A percentile compares a stretch with the other conserved stretches of the same genome.
These are phyloP conservation scores for Teratosphaeria zuluensis DNA, from an alignment of 2,329 filamentous ascomycete genomes.

Conservation along the genomic window DNA sequence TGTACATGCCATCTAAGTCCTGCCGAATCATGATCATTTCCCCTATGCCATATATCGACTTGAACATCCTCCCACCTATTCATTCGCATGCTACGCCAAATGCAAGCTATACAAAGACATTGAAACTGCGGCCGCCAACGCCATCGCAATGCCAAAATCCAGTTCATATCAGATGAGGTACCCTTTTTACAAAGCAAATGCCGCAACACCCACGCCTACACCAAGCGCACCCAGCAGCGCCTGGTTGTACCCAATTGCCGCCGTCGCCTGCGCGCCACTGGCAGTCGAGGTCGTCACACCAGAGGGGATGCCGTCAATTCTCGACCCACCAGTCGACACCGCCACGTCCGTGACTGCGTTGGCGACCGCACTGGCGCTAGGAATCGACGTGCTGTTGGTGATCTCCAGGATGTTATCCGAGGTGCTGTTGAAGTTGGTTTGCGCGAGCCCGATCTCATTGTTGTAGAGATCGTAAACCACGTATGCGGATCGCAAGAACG, in stretches of 20 bases:
- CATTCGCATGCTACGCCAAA: background rate
- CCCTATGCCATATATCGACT: background rate
- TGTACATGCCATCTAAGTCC: background rate
- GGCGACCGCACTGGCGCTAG: conserved; percentile 42
- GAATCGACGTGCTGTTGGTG: conserved; percentile 40
- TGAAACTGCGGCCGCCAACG: background rate
- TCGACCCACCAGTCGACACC: conserved; percentile 35
- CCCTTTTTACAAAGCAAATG: conserved; percentile 15
- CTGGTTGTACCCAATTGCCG: conserved; percentile 15
- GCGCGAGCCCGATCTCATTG: conserved; percentile 52
- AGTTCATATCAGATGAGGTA: background rate
- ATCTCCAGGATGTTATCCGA: conserved; percentile 46
- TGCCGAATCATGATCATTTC: background rate
- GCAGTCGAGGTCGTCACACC: conserved; percentile 9
- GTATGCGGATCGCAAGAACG: conserved; percentile 53
- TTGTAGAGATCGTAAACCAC: conserved; percentile 53
- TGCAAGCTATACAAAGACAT: background rate
- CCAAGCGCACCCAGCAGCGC: conserved; percentile 19
- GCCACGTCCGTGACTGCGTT: conserved; percentile 41
- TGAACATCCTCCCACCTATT: background rate
- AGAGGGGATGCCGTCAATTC: conserved; percentile 18
- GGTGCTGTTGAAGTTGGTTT: conserved; percentile 51
- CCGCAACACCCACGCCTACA: conserved; percentile 7
- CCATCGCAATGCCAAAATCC: background rate
- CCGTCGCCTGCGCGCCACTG: conserved; percentile 13